These are phyloP conservation scores for Fusarium coicis DNA, from an alignment of 2,329 filamentous ascomycete genomes.

Conservation along the genomic window DNA sequence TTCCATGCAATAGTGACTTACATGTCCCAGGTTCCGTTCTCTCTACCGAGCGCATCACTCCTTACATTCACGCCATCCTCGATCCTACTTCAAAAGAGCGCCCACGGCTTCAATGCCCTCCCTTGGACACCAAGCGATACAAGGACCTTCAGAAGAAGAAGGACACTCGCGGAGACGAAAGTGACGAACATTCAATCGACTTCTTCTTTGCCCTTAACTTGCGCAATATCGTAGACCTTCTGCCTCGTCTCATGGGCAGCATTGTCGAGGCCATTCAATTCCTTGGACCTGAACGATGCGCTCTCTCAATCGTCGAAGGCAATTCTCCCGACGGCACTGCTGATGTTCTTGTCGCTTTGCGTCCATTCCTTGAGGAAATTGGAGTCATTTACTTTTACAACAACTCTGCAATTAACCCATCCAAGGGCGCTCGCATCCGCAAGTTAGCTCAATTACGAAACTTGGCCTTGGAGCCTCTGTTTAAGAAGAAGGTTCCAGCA, in stretches of 20 bases:
- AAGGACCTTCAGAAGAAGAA: slow-evolving; percentile 28
- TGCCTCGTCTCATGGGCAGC: slow-evolving; percentile 63
- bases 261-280: slow-evolving; percentile 62
- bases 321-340: slow-evolving; percentile 65
- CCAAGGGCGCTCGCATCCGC: slow-evolving; percentile 56
- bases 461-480: slow-evolving; percentile 60
- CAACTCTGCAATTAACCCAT: slow-evolving; percentile 57
- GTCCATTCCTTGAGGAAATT: slow-evolving; percentile 51
- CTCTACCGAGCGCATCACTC: slow-evolving; percentile 31
- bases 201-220: slow-evolving; percentile 68
- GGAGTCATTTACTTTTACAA: slow-evolving; percentile 56
- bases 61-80: slow-evolving; percentile 48
- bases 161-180: neutral
- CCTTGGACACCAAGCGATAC: slow-evolving; percentile 37
- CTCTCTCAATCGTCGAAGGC: slow-evolving; percentile 66
- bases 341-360: slow-evolving; percentile 59
- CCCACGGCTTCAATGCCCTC: slow-evolving; percentile 45
- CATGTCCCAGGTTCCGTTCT: slow-evolving; percentile 48
- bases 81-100: slow-evolving; percentile 41
- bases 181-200: slow-evolving; percentile 20
- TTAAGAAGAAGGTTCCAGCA: slow-evolving; percentile 42
- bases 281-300: slow-evolving; percentile 62
- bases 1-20: neutral
- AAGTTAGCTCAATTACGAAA: slow-evolving; percentile 63
- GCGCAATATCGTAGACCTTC: slow-evolving; percentile 56